phyloP scores from a whole-genome alignment of 371 early-diverging fungal genomes.

The Phascolomyces articulosus region DNA sequence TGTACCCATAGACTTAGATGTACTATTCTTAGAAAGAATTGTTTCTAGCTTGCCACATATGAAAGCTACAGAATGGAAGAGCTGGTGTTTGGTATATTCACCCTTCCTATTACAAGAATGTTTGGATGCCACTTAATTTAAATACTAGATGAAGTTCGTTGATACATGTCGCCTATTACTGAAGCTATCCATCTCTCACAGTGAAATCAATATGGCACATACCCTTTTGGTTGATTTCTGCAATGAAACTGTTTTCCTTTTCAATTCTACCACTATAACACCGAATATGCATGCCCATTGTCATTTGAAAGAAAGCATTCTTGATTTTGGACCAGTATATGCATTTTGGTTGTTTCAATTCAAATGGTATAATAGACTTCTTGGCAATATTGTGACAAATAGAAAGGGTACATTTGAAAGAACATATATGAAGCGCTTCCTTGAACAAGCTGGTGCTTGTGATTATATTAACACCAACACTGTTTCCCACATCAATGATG shows the following conservation, averaged over 20 bases:
- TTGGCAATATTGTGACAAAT: conserved; percentile 2
- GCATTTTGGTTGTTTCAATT: conserved; percentile 10
- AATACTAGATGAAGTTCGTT: conserved; percentile 10
- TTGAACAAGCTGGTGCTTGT: not conserved
- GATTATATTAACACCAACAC: too few species aligned
- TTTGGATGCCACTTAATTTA: not conserved
- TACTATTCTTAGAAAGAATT: not conserved
- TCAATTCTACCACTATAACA: not conserved
- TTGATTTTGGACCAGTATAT: conserved; percentile 8
- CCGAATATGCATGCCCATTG: conserved; percentile 1
- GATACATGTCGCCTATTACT: conserved; percentile 2
- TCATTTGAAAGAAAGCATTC: not conserved
- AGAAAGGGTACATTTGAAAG: not conserved
- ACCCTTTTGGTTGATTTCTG: not conserved
- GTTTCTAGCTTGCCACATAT: not conserved
- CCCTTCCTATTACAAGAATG: not conserved
- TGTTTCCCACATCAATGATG: too few species aligned
- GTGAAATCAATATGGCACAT: not conserved
- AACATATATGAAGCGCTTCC: not conserved
- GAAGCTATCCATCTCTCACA: not conserved
- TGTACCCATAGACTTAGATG: not conserved
- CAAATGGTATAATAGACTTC: conserved; percentile 8
- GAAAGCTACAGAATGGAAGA: conserved; percentile 12
- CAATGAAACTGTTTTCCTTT: not conserved
- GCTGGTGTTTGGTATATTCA: conserved; percentile 5